These are phyloP conservation scores for Aspergillus pseudotamarii DNA, from an alignment of 2,329 filamentous ascomycete species.

Conservation along the genomic window DNA sequence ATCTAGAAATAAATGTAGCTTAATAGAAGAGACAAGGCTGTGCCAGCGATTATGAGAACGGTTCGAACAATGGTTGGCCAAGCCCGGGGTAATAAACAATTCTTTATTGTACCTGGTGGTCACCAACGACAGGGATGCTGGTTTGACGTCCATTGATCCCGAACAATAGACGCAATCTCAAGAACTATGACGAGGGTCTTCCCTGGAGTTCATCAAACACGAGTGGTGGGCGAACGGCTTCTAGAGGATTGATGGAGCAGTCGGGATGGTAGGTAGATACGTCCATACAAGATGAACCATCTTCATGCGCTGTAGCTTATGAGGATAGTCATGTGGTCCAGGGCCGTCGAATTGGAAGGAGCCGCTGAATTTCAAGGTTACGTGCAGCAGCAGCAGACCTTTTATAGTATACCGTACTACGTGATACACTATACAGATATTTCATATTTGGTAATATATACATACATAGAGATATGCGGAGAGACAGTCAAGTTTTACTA, in stretches of 20 bases:
- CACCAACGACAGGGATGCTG: not conserved
- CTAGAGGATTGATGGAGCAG: not conserved
- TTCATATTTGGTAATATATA: too few relatives aligned
- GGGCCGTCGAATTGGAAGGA: not conserved
- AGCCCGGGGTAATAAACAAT: not conserved
- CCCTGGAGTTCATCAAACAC: not conserved
- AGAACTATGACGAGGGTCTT: not conserved
- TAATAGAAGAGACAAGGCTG: not conserved
- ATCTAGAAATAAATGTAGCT: not conserved
- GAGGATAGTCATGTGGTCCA: not conserved
- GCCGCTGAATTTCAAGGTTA: conserved; percentile 2
- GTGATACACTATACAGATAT: too few relatives aligned
- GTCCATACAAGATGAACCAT: too few relatives aligned
- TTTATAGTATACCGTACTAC: not conserved
- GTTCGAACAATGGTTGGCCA: not conserved
- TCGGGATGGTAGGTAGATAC: not conserved
- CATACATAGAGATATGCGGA: not conserved
- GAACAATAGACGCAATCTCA: not conserved
- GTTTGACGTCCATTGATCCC: not conserved
- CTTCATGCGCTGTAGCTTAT: too few relatives aligned
- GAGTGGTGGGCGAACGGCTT: not conserved
- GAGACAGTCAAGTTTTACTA: not conserved
- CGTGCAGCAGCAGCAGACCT: not conserved
- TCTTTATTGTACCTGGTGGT: not conserved
- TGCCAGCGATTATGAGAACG: not conserved